Evolutionary conservation across 495 filamentous ascomycete species (phyloP), one percentile per base, ranked within the genome.

Genomic region (Aspergillus heteromorphus): DNA sequence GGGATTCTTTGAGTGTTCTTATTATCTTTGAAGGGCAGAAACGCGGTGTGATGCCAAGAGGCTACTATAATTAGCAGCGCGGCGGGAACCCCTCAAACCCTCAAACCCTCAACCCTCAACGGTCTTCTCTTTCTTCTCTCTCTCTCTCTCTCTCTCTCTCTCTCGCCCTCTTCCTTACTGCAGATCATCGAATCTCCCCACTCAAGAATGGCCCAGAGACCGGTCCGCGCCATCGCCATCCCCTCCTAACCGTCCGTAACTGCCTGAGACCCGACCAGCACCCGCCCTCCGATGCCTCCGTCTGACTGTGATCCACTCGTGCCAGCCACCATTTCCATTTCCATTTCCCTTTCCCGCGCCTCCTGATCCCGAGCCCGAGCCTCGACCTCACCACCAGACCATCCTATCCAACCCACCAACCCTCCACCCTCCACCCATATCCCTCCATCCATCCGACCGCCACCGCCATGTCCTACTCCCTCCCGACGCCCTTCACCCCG

Each of bases 401-500:
- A 7, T 13, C 11, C 5, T 4, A 20, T 42, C 9, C n/a, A 43
- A 10, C 40, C 40, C 42, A 13, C 25, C 16, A 2, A 2, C 4
- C 20, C 6, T 27, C n/a, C 11, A 21, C 25, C 19, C 4, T 1
- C 41, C 19, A 14, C 41, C 18, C 8, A 5, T 8, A n/a, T 21
- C 5, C 2, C 31, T 18, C 42, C 20, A 21, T 47, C 19, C 21
- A 10, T 18, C 42, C 6, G 19, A 34, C 48, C 29, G 31, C 48
- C 13, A 36, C 20, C 11, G 45, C 25, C 55, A 62, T 58, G 55
- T 29, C 59, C 31, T 53, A 62, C 16, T 62, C 63, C 25, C 58
- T 60, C 27, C 56, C 62, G 3, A 59, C 64, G 49, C 58, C 61
- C 19, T 74, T 74, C 49, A 74, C 69, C 0, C 69, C 69, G 0